Percentiles rank a stretch among this genome's conserved stretches.
These are phyloP conservation scores for Diaporthe eres DNA, from an alignment of 2,329 filamentous ascomycete species.

Conservation along the genomic window DNA sequence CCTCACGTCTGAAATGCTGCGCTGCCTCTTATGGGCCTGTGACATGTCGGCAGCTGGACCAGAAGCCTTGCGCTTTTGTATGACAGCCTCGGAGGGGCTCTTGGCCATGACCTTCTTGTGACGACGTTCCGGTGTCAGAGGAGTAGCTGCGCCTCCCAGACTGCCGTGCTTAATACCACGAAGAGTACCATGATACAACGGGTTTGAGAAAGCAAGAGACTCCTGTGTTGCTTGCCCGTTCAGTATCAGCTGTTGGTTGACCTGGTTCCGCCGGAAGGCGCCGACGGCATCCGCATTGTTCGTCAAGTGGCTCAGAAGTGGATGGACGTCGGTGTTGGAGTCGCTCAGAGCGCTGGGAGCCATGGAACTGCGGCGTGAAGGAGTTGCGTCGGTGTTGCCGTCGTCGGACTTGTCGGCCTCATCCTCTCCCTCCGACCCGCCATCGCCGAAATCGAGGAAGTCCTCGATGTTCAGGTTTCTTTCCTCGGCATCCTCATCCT, in stretches of 20 bases:
- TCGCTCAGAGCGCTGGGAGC: constrained; percentile 64
- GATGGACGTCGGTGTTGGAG: constrained; percentile 58
- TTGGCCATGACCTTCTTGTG: constrained; percentile 64
- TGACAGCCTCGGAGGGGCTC: constrained; percentile 64
- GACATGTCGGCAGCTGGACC: constrained; percentile 51
- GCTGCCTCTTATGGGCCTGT: constrained; percentile 67
- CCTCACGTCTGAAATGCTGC: constrained; percentile 72
- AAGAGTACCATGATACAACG: constrained; percentile 72
- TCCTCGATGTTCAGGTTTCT: constrained; percentile 77
- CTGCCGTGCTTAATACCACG: constrained; percentile 76
- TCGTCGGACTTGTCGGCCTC: constrained; percentile 62
- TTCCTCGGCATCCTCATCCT: constrained; percentile 73
- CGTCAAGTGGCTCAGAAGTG: constrained; percentile 77
- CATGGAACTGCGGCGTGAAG: constrained; percentile 57
- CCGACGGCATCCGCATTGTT: constrained; percentile 78
- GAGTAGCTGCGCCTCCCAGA: constrained; percentile 74
- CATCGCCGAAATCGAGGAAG: constrained; percentile 78
- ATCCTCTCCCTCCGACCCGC: constrained; percentile 72
- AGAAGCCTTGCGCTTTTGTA: constrained; percentile 70
- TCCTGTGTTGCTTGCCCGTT: constrained; percentile 73
- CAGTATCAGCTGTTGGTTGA: constrained; percentile 71
- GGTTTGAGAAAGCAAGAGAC: constrained; percentile 73
- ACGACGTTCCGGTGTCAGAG: constrained; percentile 77
- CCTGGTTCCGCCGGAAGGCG: constrained; percentile 81
- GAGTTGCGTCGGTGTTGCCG: constrained; percentile 65